Evolutionary conservation across 495 filamentous ascomycete genomes (phyloP), one percentile per base, ranked within the genome.

Genomic region (Xylaria intraflava): DNA sequence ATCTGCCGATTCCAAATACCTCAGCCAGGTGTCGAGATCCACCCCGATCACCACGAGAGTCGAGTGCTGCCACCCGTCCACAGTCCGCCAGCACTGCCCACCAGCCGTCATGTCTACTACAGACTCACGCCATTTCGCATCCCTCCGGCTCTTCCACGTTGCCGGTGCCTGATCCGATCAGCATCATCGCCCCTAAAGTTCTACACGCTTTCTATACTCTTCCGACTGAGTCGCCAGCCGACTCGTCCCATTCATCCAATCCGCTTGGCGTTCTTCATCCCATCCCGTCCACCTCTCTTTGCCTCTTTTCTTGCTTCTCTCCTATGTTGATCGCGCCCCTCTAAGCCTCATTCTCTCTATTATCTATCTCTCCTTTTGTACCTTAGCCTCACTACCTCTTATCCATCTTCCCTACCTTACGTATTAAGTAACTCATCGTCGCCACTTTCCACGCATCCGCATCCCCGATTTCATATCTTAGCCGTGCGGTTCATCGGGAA

Each of bases 391-490:
- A n/a, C n/a, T n/a, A n/a, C n/a, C n/a, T n/a, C n/a, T n/a, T n/a
- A n/a, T n/a, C n/a, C n/a, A n/a, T n/a, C n/a, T n/a, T n/a, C n/a
- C n/a, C n/a, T n/a, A n/a, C n/a, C n/a, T n/a, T n/a, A n/a, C n/a
- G n/a, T n/a, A n/a, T n/a, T n/a, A n/a, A n/a, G n/a, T n/a, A n/a
- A n/a, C n/a, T n/a, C 19, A 33, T 19, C n/a, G 19, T 20, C 26
- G 26, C 43, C 27, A 6, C 26, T 29, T 40, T 39, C 2, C 14
- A 23, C 30, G 12, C 10, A 46, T 46, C 16, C 9, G 19, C 26
- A 56, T 42, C 53, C 62, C 41, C 47, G 47, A 6, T 38, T 53
- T 46, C 46, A 14, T 49, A 19, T 24, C 46, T 47, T 29, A 6
- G 19, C 22, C n/a, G n/a, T n/a, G n/a, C n/a, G n/a, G 12, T 49